Evolutionary conservation across 176 grass and related monocot genomes (phyloP), one percentile per base, ranked within the genome.

Genomic region (Musa troglodytarum): DNA sequence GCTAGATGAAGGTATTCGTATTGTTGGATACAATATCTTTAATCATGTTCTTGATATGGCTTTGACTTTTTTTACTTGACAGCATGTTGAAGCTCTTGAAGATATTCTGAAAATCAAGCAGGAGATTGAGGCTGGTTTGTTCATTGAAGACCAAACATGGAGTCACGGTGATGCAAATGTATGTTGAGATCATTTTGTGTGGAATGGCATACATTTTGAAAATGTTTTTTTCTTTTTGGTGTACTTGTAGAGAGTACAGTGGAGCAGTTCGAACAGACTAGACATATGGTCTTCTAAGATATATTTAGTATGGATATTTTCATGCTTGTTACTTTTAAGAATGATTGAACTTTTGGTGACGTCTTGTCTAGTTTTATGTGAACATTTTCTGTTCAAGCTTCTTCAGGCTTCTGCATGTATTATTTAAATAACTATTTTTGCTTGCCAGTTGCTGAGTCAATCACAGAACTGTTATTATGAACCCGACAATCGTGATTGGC

Each of bases 401-500:
- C 34, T 43, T 43, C 34, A 43, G 4, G 34, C 2, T 67, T 49
- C 68, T 62, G 12, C 24, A 74, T 25, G 66, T 50, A 9, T 49
- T 74, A 75, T 23, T 67, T 25, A 43, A 6, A 43, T 43, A 43
- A 53, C 29, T 75, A 50, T 75, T 65, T 16, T 59, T 26, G 21
- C 68, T 85, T 52, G 75, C 71, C 66, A 96, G 95, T 50, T 74
- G 49, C 85, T 79, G 87, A 29, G 49, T 53, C 93, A 81, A 81
- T 17, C 77, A 20, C 80, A 81, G 1, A 86, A 81, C 80, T 84
- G 82, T 11, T 99, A 94, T 79, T 71, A 80, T 70, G 88, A 94
- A 78, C 80, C 86, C 56, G 95, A 99, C 56, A 92, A 80, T 54
- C 88, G 90, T 84, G 95, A 99, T 73, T 99, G 95, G 95, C 90